These are phyloP conservation scores for Wickerhamomyces bovis DNA, from an alignment of 805 yeast species.

Conservation along the genomic window DNA sequence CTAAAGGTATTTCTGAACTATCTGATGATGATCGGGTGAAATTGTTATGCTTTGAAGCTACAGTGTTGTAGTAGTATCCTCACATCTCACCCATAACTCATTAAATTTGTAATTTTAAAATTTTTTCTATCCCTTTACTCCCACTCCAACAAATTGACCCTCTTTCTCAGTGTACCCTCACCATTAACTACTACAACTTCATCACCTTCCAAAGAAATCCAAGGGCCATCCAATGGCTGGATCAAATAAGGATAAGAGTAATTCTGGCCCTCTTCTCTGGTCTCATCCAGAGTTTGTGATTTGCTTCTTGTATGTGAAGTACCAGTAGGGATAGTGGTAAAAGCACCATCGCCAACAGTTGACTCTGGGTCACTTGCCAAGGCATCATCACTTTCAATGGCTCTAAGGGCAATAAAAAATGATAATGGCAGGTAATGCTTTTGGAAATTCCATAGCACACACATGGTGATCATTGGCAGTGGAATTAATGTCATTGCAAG, in stretches of 20 bases:
- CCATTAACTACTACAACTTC: conserved; percentile 38
- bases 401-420: conserved; percentile 79
- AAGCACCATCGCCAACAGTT: conserved; percentile 19
- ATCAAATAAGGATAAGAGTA: conserved; percentile 76
- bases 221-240: conserved; percentile 75
- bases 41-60: no score
- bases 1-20: no score
- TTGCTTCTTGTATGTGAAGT: conserved; percentile 16
- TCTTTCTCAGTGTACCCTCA: conserved; percentile 32
- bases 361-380: conserved; percentile 2
- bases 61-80: no score
- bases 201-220: conserved; percentile 43
- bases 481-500: conserved; percentile 72
- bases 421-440: conserved; percentile 76
- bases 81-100: not conserved
- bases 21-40: no score
- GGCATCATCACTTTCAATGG: conserved; percentile 35
- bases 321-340: not conserved
- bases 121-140: conserved; percentile 21
- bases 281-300: conserved; percentile 23
- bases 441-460: conserved; percentile 75
- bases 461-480: conserved; percentile 60
- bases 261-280: conserved; percentile 34
- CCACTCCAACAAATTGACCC: conserved; percentile 37
- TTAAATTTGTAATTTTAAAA: not conserved